Evolutionary conservation across 208 protist species (phyloP).

Genomic region (Naegleria lovaniensis): DNA sequence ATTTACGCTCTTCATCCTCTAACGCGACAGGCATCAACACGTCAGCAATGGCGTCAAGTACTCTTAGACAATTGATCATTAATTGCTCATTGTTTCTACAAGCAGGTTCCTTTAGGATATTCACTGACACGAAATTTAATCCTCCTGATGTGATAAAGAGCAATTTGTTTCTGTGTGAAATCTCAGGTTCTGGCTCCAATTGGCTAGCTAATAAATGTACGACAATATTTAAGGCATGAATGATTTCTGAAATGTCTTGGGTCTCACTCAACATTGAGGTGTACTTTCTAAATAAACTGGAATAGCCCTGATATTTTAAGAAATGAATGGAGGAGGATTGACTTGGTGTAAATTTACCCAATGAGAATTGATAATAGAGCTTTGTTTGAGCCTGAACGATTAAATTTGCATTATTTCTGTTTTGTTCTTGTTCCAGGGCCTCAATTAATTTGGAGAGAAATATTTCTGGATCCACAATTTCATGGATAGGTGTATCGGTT

Average conservation of each 20-base stretch:
- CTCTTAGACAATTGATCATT: not conserved
- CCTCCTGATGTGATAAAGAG: not conserved
- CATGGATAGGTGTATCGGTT: not conserved
- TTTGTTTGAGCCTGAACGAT: not conserved
- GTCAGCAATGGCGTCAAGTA: not conserved
- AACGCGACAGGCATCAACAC: not conserved
- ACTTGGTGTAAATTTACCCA: not conserved
- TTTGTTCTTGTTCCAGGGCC: not conserved
- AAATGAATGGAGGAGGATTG: not conserved
- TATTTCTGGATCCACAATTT: not conserved
- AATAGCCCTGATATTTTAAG: not conserved
- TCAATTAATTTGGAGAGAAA: not conserved
- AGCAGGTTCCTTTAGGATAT: not conserved
- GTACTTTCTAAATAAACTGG: not conserved
- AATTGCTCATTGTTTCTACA: not conserved
- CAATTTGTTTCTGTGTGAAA: not conserved
- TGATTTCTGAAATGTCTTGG: not conserved
- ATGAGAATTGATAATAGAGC: not conserved
- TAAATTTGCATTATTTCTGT: not conserved
- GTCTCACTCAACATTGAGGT: not conserved
- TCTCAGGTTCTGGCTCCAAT: not conserved
- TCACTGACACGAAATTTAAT: not conserved
- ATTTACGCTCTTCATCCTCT: not conserved
- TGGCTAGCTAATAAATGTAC: not conserved
- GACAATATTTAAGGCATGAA: not conserved